These are phyloP conservation scores for Cenococcum geophilum DNA, from an alignment of 495 filamentous ascomycete genomes.

Conservation along the genomic window DNA sequence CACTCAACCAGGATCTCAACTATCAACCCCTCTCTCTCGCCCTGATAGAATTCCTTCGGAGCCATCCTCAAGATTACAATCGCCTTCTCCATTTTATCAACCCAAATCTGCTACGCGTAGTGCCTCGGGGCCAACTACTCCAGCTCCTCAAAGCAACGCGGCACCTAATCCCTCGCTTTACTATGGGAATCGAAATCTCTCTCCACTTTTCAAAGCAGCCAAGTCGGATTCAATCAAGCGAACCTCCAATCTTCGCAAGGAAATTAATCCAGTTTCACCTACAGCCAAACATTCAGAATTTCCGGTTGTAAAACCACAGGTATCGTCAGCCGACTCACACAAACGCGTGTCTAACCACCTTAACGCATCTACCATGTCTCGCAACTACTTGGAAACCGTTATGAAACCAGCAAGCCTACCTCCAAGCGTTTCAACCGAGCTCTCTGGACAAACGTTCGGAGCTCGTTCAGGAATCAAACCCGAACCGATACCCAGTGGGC, in stretches of 20 bases:
- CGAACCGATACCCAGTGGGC: background rate
- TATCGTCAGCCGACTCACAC: no score
- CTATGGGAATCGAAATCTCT: constrained; percentile 41
- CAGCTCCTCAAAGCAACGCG: constrained; percentile 14
- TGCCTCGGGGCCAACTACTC: constrained; percentile 33
- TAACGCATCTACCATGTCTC: background rate
- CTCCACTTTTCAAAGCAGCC: constrained; percentile 38
- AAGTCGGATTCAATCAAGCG: constrained; percentile 21
- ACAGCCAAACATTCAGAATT: constrained; percentile 15
- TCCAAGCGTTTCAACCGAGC: background rate
- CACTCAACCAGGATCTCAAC: background rate
- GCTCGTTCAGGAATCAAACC: background rate
- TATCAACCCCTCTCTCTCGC: constrained; percentile 8
- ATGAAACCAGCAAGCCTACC: background rate
- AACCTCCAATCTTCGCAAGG: constrained; percentile 24
- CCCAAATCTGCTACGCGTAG: constrained; percentile 16
- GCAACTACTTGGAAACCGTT: background rate
- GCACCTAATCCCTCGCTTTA: constrained; percentile 22
- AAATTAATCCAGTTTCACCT: constrained; percentile 23
- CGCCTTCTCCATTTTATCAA: constrained; percentile 31
- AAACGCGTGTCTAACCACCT: background rate
- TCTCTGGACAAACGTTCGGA: background rate
- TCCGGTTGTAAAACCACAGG: background rate
- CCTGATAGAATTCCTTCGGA: constrained; percentile 15
- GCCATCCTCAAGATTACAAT: constrained; percentile 20